Evolutionary conservation across 768 basidiomycete species (phyloP), one percentile per base, ranked within the genome.

Genomic region (Butyriboletus loyo): DNA sequence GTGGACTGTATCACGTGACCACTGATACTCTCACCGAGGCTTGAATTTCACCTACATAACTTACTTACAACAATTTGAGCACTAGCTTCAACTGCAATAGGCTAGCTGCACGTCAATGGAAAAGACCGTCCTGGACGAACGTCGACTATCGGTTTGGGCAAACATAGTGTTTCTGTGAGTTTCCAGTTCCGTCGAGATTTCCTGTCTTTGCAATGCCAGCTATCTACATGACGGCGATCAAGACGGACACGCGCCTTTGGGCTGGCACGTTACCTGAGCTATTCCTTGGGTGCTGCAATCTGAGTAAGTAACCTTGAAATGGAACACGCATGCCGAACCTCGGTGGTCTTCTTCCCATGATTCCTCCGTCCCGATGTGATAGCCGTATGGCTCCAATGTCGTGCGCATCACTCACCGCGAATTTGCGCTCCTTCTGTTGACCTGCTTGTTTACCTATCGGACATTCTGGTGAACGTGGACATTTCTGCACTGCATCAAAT

Each of bases 211-310:
- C 49, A 53, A 53, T 50, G 13, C 43, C 32, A 44, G 24, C 34
- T 32, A 38, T 52, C 53, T 50, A 39, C 30, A 25, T 32, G 42
- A 44, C 56, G 59, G 65, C 65, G 65, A 65, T 67, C 63, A 67
- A 59, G 51, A 48, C 60, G 56, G 63, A 55, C 63, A 66, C 34
- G 60, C 53, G 27, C 35, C 32, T 48, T 52, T 53, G 53, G 52
- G 40, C 41, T 54, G 64, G 51, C 25, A 49, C 14, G 49, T 46
- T 55, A 44, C 52, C 43, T 46, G 53, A 32, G 10, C 39, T 10
- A 46, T 44, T 19, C 46, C 30, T 22, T 24, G 47, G 31, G 36
- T 44, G 24, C 27, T 38, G 27, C 21, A 43, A 28, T 47, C 46
- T 39, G 41, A 24, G 37, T 24, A 48, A 34, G 39, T 25, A 28